Percentiles rank a stretch among this genome's conserved stretches.
phyloP scores from a whole-genome alignment of 768 basidiomycete genomes.

The Kockovaella imperatae region DNA sequence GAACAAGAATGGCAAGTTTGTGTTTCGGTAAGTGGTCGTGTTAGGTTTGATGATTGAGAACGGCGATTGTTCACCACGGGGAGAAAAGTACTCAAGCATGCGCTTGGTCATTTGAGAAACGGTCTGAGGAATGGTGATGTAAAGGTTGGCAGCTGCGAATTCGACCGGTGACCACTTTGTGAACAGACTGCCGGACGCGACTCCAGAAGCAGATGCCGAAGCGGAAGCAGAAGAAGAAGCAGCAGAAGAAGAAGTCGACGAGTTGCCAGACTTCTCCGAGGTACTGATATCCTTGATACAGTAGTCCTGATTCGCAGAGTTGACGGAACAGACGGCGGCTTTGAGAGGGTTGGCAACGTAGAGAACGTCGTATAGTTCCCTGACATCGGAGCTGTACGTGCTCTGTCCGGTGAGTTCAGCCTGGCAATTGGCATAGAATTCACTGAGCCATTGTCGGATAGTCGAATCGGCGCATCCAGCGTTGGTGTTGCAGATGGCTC shows the following conservation, averaged over 20 bases:
- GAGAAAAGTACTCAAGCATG: constrained; percentile 29
- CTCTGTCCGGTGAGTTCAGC: constrained; percentile 56
- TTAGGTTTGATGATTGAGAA: constrained; percentile 45
- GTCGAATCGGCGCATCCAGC: constrained; percentile 46
- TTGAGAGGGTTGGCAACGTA: constrained; percentile 63
- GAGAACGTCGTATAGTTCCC: constrained; percentile 67
- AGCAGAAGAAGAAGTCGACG: constrained; percentile 19
- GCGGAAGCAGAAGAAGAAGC: constrained; percentile 12
- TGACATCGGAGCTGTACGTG: constrained; percentile 49
- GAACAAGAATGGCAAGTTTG: constrained; percentile 68
- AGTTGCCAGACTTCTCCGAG: not conserved
- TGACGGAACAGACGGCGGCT: constrained; percentile 66
- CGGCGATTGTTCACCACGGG: constrained; percentile 14
- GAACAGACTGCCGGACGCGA: constrained; percentile 21
- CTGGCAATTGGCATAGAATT: constrained; percentile 65
- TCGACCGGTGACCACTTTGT: constrained; percentile 28
- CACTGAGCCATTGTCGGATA: constrained; percentile 57
- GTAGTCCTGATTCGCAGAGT: constrained; percentile 57
- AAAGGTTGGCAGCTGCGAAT: constrained; percentile 35
- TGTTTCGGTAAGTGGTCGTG: constrained; percentile 50
- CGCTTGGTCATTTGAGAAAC: constrained; percentile 21
- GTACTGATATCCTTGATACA: constrained; percentile 54
- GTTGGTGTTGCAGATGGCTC: constrained; percentile 52
- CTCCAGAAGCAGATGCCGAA: constrained; percentile 9
- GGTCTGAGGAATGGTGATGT: constrained; percentile 24